Evolutionary conservation across 441 rosid species (phyloP), one percentile per base, ranked within the genome.

Genomic region (Gossypium trilobum): DNA sequence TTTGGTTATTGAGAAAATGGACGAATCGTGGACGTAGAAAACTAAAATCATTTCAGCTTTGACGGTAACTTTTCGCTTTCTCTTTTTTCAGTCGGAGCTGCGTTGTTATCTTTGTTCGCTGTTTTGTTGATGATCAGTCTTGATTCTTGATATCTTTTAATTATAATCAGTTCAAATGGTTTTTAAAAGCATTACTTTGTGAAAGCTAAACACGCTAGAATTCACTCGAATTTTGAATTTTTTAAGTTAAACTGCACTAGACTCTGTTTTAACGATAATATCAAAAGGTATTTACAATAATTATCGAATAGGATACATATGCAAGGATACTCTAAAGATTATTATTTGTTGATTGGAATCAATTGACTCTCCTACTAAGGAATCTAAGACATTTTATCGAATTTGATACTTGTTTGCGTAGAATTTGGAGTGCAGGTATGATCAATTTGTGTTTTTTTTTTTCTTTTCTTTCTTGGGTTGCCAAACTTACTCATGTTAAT

Each of bases 1-100:
- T 60, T 68, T 73, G 70, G 70, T 61, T 6, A 50, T 39, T 2
- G 19, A 54, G 70, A 59, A 77, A 60, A 42, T 39, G 10, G 31
- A 31, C 4, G 48, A 42, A 70, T 61, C 63, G 7, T 13, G 65
- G 36, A 1, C 36, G 31, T 58, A 22, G 44, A 64, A 13, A 2
- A 44, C 39, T 20, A 14, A 2, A 25, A 5, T 5, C 19, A 25
- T 62, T 16, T 75, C 17, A 1, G n/a, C 27, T 75, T 56, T 48
- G 61, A n/a, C 11, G 39, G 73, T 57, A 74, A 56, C 17, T 31
- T 33, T 56, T 31, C 11, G 17, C 11, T 66, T 22, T 46, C 56
- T 46, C 36, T 66, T 22, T 66, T 50, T n/a, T 46, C 36, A 10
- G 1, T 22, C 13, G 17, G 70, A n/a, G 56, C 36, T 46, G 11